These are phyloP conservation scores for Leishmania martiniquensis DNA, from an alignment of 208 protist genomes.

Conservation along the genomic window DNA sequence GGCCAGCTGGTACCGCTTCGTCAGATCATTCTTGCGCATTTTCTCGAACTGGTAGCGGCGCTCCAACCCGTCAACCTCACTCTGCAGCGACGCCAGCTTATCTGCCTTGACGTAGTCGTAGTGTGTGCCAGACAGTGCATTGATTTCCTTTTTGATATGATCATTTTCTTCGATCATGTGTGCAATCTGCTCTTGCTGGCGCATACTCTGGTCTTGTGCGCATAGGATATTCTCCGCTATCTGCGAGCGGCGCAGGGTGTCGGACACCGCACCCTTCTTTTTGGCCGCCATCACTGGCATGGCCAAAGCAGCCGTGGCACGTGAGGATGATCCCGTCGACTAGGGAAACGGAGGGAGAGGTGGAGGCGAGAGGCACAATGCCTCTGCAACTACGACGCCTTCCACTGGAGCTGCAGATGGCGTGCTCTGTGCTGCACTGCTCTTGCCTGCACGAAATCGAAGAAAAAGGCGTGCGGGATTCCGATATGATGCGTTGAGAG, in stretches of 20 bases:
- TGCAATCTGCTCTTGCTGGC: conserved; percentile 83
- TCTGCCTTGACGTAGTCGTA: conserved; percentile 91
- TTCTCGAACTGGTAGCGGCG: conserved; percentile 92
- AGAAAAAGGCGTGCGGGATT: conserved; percentile 16
- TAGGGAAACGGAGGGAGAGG: not conserved
- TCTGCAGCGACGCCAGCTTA: conserved; percentile 82
- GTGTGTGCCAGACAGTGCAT: conserved; percentile 53
- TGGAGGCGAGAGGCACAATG: not conserved
- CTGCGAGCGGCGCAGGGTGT: conserved; percentile 65
- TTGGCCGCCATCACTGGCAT: conserved; percentile 26
- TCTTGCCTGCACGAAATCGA: not conserved
- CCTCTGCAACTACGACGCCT: not conserved
- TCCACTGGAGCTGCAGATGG: not conserved
- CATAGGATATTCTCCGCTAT: conserved; percentile 57
- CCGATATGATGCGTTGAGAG: not conserved
- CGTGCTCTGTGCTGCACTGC: conserved; percentile 6
- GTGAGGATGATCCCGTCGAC: not conserved
- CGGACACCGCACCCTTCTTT: conserved; percentile 35
- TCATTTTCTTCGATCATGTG: conserved; percentile 84
- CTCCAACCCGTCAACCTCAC: conserved; percentile 89
- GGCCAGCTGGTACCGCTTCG: conserved; percentile 82
- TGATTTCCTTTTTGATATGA: conserved; percentile 90
- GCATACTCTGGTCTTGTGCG: conserved; percentile 60
- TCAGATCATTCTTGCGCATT: conserved; percentile 92
- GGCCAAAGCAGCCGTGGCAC: not conserved